These are phyloP conservation scores for Pseudomassariella vexata DNA, from an alignment of 2,329 filamentous ascomycete genomes.

Conservation along the genomic window DNA sequence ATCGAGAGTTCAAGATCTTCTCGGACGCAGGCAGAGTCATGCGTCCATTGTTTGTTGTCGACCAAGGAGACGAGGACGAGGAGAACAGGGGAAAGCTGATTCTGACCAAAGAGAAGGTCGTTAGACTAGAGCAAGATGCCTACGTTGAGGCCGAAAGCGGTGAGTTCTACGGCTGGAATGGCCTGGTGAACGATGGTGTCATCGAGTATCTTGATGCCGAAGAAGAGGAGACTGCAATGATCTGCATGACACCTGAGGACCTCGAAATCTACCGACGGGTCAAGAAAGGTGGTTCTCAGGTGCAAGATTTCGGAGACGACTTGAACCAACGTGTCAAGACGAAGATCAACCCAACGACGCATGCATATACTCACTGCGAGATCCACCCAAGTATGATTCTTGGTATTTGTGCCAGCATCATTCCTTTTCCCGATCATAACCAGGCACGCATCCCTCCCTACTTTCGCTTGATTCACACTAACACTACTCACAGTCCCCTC, in stretches of 20 bases:
- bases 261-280: constrained; percentile 70
- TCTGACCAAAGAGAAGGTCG: constrained; percentile 76
- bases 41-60: constrained; percentile 87
- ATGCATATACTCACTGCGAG: constrained; percentile 96
- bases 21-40: constrained; percentile 95
- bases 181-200: constrained; percentile 75
- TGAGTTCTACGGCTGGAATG: constrained; percentile 78
- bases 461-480: constrained; percentile 19
- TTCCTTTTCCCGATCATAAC: constrained; percentile 99
- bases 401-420: constrained; percentile 97
- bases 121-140: constrained; percentile 68
- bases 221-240: constrained; percentile 98
- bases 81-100: constrained; percentile 64
- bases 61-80: constrained; percentile 75
- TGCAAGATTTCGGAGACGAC: constrained; percentile 59
- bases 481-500: constrained; percentile 62
- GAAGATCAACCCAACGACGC: constrained; percentile 77
- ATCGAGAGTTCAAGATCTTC: constrained; percentile 97
- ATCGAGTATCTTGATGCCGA: constrained; percentile 97
- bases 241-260: constrained; percentile 97
- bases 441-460: constrained; percentile 46
- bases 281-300: constrained; percentile 58
- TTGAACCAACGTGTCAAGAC: constrained; percentile 85
- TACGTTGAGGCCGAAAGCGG: constrained; percentile 54
- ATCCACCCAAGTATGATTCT: constrained; percentile 99